Conservation (phyloP, 2,329 filamentous ascomycete species). For the Pyrenophora graminea region DNA sequence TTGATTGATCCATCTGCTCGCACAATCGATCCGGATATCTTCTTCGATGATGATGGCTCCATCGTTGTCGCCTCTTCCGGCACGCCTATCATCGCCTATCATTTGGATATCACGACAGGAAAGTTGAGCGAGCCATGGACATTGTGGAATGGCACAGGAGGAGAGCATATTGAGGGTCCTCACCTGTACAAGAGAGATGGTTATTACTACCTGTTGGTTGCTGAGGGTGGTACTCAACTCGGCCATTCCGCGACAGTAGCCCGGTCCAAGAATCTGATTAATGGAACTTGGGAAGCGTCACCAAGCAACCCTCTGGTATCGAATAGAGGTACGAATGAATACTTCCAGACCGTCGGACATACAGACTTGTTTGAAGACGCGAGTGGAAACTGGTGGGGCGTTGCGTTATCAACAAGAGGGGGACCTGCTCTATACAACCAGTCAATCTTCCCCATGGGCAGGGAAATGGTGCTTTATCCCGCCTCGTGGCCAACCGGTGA, state of each 20-base stretch:
- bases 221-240: constrained; percentile 42
- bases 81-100: constrained; percentile 18
- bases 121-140: constrained; percentile 31
- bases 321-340: constrained; percentile 39
- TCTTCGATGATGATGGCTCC: constrained; percentile 62
- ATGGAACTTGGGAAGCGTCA: constrained; percentile 42
- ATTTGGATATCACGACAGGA: constrained; percentile 43
- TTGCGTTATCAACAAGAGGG: constrained; percentile 29
- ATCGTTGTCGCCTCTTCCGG: constrained; percentile 49
- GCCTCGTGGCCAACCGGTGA: too few relatives aligned
- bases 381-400: constrained; percentile 31
- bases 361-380: constrained; percentile 36
- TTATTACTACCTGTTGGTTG: constrained; percentile 40
- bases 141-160: constrained; percentile 26
- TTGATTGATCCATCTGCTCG: constrained; percentile 23
- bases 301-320: constrained; percentile 46
- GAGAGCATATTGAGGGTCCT: constrained; percentile 39
- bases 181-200: constrained; percentile 46
- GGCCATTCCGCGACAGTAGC: constrained; percentile 45
- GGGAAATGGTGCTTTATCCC: too few relatives aligned
- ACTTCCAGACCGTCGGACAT: constrained; percentile 41
- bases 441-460: constrained; percentile 3
- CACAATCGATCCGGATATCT: constrained; percentile 55
- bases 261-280: constrained; percentile 33
- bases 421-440: constrained; percentile 17